Percentiles rank a stretch among this genome's conserved stretches.
These are phyloP conservation scores for Acanthamoeba sp. DNA, from an alignment of 208 protist genomes.

Conservation along the genomic window DNA sequence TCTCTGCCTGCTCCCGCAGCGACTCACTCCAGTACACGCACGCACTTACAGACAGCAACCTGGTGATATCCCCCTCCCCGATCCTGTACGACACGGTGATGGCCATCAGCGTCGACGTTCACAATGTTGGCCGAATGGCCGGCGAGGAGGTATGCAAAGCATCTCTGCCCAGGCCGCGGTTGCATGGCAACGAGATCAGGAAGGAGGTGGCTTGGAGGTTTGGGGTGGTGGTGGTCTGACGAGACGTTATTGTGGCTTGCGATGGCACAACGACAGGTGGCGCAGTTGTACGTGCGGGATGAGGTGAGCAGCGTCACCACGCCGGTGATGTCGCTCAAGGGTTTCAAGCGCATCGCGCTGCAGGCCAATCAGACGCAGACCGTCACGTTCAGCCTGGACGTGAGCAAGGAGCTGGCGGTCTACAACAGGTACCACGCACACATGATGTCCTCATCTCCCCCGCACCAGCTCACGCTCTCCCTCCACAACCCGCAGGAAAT, in stretches of 20 bases:
- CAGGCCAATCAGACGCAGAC: not conserved
- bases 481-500: not conserved
- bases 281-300: constrained; percentile 9
- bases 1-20: too few relatives aligned
- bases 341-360: not conserved
- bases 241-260: not conserved
- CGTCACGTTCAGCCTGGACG: not conserved
- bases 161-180: too few relatives aligned
- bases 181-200: too few relatives aligned
- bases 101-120: not conserved
- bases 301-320: constrained; percentile 49
- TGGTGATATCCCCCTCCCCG: not conserved
- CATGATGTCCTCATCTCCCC: not conserved
- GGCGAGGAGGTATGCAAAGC: constrained; percentile 23
- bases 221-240: too few relatives aligned
- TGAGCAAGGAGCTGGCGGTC: not conserved
- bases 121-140: not conserved
- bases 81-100: not conserved
- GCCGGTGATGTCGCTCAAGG: not conserved
- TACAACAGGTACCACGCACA: constrained; percentile 7
- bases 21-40: too few relatives aligned
- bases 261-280: too few relatives aligned
- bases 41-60: not conserved
- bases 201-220: too few relatives aligned
- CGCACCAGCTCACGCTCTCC: not conserved